Evolutionary conservation across 257 asterid genomes (phyloP).

Genomic region (Nicotiana tabacum): DNA sequence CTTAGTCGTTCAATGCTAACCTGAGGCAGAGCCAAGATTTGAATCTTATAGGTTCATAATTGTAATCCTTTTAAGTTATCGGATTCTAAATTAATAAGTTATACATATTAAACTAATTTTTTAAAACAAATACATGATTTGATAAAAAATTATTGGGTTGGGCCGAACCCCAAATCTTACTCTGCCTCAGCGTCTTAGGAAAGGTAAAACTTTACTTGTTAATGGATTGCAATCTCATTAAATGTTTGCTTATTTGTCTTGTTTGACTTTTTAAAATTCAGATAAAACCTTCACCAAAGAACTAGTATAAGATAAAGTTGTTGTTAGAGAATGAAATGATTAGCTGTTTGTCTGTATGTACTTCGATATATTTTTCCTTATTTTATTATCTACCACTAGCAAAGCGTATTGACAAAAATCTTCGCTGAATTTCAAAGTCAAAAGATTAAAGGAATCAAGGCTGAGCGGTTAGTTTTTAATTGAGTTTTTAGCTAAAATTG

Average conservation of each 20-base stretch:
- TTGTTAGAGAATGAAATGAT: background rate
- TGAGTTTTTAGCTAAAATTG: background rate
- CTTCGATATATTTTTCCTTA: too few species aligned
- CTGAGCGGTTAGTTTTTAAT: background rate
- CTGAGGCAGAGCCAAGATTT: too few species aligned
- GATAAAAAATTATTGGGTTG: too few species aligned
- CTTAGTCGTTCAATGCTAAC: too few species aligned
- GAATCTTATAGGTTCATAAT: too few species aligned
- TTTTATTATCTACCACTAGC: background rate
- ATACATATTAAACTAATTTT: too few species aligned
- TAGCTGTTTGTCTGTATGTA: background rate
- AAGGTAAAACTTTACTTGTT: background rate
- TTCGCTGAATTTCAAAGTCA: background rate
- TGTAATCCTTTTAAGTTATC: too few species aligned
- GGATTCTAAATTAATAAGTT: too few species aligned
- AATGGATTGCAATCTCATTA: background rate
- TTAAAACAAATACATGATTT: too few species aligned
- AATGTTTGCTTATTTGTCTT: background rate
- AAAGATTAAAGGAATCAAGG: background rate
- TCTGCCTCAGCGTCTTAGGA: background rate
- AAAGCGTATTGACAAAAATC: background rate
- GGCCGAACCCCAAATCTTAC: too few species aligned
- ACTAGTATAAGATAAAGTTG: background rate
- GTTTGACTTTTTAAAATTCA: background rate
- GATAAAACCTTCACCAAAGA: background rate